Base-by-base conservation (phyloP, 495 filamentous ascomycete genomes). In the Hyphodiscus hymeniophilus region DNA sequence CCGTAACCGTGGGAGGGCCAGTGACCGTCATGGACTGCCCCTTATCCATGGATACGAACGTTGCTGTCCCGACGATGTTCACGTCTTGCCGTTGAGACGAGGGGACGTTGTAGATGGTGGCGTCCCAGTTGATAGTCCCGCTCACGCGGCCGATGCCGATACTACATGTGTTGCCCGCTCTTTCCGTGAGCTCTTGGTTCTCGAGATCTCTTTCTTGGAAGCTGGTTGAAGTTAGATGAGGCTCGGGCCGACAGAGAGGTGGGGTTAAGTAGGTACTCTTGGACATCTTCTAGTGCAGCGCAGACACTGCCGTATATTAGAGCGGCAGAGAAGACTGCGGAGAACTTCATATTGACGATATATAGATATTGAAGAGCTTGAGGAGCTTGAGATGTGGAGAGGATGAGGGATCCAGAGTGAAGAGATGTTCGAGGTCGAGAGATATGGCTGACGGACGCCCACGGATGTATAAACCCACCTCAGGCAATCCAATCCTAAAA, bases 11-110 rank as follows among this genome's bases (percentile, higher is more conserved):
- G n/a, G 32, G 28, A 18, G 42, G 23, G 12, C n/a, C 82, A 50
- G 84, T 81, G 57, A 84, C 85, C 57, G 82, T 87, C 65, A 89
- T 86, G 44, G 82, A 85, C 72, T 89, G 84, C 55, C 88, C 84
- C 73, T 89, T 89, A 75, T 80, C 80, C 63, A 85, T 88, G 38
- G 81, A 77, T 71, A 87, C 86, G 71, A 87, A 84, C 67, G 83
- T 84, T 62, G 83, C 82, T 60, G 80, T 75, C 44, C 86, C 84
- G 70, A 87, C 82, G 47, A 89, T 81, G 51, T 88, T 87, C 42
- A 80, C 84, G 64, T 88, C 82, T 41, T 51, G 49, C 3, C 49
- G 49, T 15, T 39, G 13, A 12, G 42, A n/a, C 15, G 38, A 34
- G 1, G 49, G 23, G 3, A 34, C 28, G 26, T 51, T 51, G 41